These are phyloP conservation scores for Colletotrichum limetticola DNA, from an alignment of 2,329 filamentous ascomycete genomes.

Conservation along the genomic window DNA sequence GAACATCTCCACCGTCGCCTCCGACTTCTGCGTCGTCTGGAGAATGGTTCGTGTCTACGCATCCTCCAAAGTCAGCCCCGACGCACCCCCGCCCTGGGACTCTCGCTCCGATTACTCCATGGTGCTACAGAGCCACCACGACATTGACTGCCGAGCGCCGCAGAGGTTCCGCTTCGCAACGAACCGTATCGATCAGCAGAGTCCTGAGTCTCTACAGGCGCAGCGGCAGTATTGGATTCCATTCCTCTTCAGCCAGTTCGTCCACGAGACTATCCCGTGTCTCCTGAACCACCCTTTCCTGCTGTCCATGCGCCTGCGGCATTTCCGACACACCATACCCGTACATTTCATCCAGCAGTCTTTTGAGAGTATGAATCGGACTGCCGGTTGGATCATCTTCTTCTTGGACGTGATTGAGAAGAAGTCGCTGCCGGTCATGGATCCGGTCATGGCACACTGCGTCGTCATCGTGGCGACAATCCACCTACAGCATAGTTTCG, in stretches of 20 bases:
- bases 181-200: conserved; percentile 56
- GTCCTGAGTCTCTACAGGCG: conserved; percentile 52
- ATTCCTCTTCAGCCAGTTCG: conserved; percentile 62
- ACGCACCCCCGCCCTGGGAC: conserved; percentile 53
- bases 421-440: conserved; percentile 52
- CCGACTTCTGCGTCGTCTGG: conserved; percentile 58
- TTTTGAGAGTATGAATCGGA: conserved; percentile 60
- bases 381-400: conserved; percentile 64
- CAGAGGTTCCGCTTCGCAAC: conserved; percentile 61
- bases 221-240: conserved; percentile 63
- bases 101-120: conserved; percentile 62
- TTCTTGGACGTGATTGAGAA: conserved; percentile 59
- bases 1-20: conserved; percentile 57
- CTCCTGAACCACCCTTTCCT: conserved; percentile 65
- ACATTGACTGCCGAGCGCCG: conserved; percentile 62
- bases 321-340: conserved; percentile 61
- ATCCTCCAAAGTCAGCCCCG: conserved; percentile 54
- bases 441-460: conserved; percentile 51
- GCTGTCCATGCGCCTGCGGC: conserved; percentile 61
- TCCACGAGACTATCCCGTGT: conserved; percentile 64
- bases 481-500: conserved; percentile 63
- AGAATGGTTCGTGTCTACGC: conserved; percentile 59
- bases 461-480: conserved; percentile 64
- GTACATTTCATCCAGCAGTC: conserved; percentile 66
- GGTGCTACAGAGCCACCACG: conserved; percentile 61